Base-by-base conservation (phyloP, 2,329 filamentous ascomycete species). In the Aspergillus novofumigatus region DNA sequence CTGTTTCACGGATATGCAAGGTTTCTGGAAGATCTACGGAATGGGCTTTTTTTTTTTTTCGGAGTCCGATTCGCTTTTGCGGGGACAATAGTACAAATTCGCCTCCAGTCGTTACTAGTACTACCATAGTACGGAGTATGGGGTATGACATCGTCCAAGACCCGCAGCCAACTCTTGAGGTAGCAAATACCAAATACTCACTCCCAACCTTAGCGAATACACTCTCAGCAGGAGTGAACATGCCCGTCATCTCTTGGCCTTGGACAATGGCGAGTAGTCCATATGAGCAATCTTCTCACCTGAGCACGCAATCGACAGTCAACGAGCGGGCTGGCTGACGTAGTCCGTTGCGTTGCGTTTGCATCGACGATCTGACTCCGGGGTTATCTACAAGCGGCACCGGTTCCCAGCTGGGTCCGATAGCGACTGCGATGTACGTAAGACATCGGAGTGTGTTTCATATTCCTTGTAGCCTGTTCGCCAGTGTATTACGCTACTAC, bases 241-340 rank as follows among this genome's bases (percentile, higher is more conserved):
- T 17, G 32, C 32, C 29, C 10, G 4, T 32, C 26, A 28, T 28
- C 26, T 28, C 26, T 32, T 32, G 29, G 29, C 10, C 32, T 38
- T 17, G 32, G 29, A 38, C 5, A 38, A 38, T 11, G 42, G 10
- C 9, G 17, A 9, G 4, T 21, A 23, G 23, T 2, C 20, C 42
- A 11, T 23, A 23, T 47, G 44, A 47, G 44, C 44, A 47, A 61
- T 62, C 21, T 8, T 20, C 11, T 38, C 53, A 51, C 29, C 53
- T 38, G 55, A 62, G 55, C 61, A 63, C 61, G 61, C 54, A 58
- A 63, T 63, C 59, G 53, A 54, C 45, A 58, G 62, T 63, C 61
- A 55, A 56, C 45, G 55, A 50, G 21, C n/a, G 20, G 20, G 2
- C 9, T 2, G 42, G 11, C 20, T 20, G 10, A 23, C 21, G n/a